phyloP scores from a whole-genome alignment of 768 basidiomycete genomes.

The Mycena floridula region DNA sequence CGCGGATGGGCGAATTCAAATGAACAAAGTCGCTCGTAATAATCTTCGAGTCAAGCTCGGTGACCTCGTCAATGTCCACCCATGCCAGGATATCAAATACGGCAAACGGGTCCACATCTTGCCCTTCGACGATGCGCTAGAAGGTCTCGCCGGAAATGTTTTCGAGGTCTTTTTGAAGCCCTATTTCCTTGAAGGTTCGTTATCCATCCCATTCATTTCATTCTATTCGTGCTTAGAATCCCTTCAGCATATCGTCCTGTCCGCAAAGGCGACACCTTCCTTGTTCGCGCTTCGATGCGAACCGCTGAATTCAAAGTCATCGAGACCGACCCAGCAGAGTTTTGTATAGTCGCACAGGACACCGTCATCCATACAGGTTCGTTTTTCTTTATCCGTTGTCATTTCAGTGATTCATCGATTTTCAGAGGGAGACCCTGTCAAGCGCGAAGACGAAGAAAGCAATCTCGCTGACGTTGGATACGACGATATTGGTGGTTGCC shows the following conservation, averaged over 20 bases:
- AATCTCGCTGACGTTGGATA: constrained; percentile 97
- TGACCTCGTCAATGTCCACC: constrained; percentile 92
- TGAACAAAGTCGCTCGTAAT: constrained; percentile 99
- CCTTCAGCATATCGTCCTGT: constrained; percentile 82
- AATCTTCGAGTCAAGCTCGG: constrained; percentile 97
- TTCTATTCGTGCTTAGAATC: background rate
- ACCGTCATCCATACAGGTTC: constrained; percentile 91
- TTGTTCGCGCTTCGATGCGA: constrained; percentile 96
- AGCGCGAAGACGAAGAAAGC: constrained; percentile 97
- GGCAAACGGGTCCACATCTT: constrained; percentile 96
- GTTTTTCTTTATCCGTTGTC: constrained; percentile 11
- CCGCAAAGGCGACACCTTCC: constrained; percentile 98
- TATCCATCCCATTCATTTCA: background rate
- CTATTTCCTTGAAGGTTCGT: constrained; percentile 91
- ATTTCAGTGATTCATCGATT: constrained; percentile 9
- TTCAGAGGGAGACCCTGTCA: constrained; percentile 95
- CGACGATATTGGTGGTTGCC: constrained; percentile 98
- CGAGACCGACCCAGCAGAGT: constrained; percentile 96
- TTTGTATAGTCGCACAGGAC: constrained; percentile 98
- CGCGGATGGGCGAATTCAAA: constrained; percentile 95
- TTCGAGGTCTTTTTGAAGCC: constrained; percentile 99
- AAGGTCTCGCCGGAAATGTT: constrained; percentile 96
- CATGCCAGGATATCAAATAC: constrained; percentile 97
- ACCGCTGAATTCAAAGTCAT: constrained; percentile 99
- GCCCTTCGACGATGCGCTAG: constrained; percentile 97